Conservation (phyloP, 805 yeast genomes). For the Blastobotrys chiropterorum region DNA sequence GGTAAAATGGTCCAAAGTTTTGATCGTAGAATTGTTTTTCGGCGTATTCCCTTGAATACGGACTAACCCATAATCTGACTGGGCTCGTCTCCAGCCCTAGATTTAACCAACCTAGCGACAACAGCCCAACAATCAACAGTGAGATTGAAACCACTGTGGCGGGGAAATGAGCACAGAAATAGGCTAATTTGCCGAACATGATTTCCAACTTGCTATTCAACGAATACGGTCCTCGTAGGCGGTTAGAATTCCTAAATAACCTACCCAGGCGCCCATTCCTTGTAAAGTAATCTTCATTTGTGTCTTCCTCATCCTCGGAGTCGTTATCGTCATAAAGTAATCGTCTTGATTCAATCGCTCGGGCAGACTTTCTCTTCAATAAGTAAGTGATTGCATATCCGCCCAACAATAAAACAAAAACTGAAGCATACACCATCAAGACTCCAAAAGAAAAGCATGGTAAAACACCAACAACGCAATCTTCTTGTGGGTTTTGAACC, state of each 20-base stretch:
- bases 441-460: slow-evolving; percentile 72
- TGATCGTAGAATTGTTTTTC: slow-evolving; percentile 67
- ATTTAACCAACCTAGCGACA: slow-evolving; percentile 47
- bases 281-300: slow-evolving; percentile 19
- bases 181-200: slow-evolving; percentile 47
- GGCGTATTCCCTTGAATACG: slow-evolving; percentile 58
- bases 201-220: slow-evolving; percentile 45
- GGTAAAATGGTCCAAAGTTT: slow-evolving; percentile 85
- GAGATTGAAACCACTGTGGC: slow-evolving; percentile 42
- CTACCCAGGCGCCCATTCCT: not conserved
- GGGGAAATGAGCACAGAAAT: slow-evolving; percentile 58
- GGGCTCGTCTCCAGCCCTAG: slow-evolving; percentile 73
- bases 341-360: slow-evolving; percentile 24
- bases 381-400: not conserved
- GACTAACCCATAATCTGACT: slow-evolving; percentile 83
- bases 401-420: slow-evolving; percentile 15
- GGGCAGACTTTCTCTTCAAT: not conserved
- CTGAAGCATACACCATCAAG: slow-evolving; percentile 40
- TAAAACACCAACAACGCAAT: slow-evolving; percentile 53
- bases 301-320: slow-evolving; percentile 30
- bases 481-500: slow-evolving; percentile 30
- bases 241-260: slow-evolving; percentile 13
- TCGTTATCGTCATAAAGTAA: slow-evolving; percentile 34
- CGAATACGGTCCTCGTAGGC: slow-evolving; percentile 33
- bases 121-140: slow-evolving; percentile 35